A percentile compares a stretch with the other conserved stretches of the same genome.
phyloP scores from a whole-genome alignment of 2,329 filamentous ascomycete genomes.

The Calonectria hawksworthii region DNA sequence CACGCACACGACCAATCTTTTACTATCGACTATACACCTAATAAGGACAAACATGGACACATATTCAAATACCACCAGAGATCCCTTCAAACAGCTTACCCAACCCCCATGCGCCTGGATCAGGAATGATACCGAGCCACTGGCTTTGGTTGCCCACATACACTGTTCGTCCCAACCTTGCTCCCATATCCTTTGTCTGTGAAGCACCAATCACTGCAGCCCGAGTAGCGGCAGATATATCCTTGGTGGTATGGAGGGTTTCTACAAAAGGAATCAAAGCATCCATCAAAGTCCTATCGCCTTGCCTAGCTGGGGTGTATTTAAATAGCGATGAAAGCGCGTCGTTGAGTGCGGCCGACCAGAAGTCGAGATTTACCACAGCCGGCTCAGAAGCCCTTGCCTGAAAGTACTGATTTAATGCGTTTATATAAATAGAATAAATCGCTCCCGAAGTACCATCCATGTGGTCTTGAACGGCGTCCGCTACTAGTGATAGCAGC shows the following conservation, averaged over 20 bases:
- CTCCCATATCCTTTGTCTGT: slow-evolving; percentile 80
- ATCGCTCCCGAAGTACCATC: slow-evolving; percentile 81
- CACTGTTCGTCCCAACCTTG: slow-evolving; percentile 79
- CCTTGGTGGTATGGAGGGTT: slow-evolving; percentile 66
- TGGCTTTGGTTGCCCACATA: slow-evolving; percentile 73
- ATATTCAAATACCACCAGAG: not conserved
- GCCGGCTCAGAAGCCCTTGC: not conserved
- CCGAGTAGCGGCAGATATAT: slow-evolving; percentile 59
- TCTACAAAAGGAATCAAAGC: slow-evolving; percentile 78
- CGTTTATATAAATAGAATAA: slow-evolving; percentile 82
- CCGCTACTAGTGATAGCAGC: not conserved
- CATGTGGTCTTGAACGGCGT: slow-evolving; percentile 59
- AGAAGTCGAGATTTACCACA: slow-evolving; percentile 31
- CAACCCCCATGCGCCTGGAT: slow-evolving; percentile 70
- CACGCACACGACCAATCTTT: not conserved
- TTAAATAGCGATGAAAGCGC: slow-evolving; percentile 70
- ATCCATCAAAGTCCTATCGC: slow-evolving; percentile 81
- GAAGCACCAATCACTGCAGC: slow-evolving; percentile 75
- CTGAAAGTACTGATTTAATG: slow-evolving; percentile 63
- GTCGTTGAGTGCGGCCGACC: slow-evolving; percentile 67
- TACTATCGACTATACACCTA: not conserved
- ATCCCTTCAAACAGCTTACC: not conserved
- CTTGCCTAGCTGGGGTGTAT: slow-evolving; percentile 79
- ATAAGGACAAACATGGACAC: not conserved
- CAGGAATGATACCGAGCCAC: slow-evolving; percentile 78